phyloP scores from a whole-genome alignment of 306 rosid genomes.

The Malus domestica region ASM211411v1 NC_041804.1:18110501-18111000 shows the following conservation, averaged over 20 bases:
- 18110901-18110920: conserved; percentile 99
- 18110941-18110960: conserved; percentile 45
- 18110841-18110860: conserved; percentile 67
- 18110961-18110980: neutral
- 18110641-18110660: neutral
- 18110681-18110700: conserved; percentile 30
- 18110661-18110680: conserved; percentile 2
- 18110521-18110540: conserved; percentile 61
- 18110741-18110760: conserved; percentile 94
- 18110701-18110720: conserved; percentile 98
- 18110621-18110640: neutral
- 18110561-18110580: conserved; percentile 53
- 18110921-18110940: conserved; percentile 91
- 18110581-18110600: neutral
- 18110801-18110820: neutral
- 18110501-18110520: neutral
- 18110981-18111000: neutral
- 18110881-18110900: conserved; percentile 92
- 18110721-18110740: conserved; percentile 90
- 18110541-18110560: conserved; percentile 91
- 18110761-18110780: conserved; percentile 68
- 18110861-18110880: conserved; percentile 98
- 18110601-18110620: neutral
- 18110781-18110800: neutral
- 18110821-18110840: conserved; percentile 1